Percentiles rank a stretch among this genome's conserved stretches.
These are phyloP conservation scores for Microstroma glucosiphilum DNA, from an alignment of 1,284 basidiomycete genomes.

Conservation along the genomic window DNA sequence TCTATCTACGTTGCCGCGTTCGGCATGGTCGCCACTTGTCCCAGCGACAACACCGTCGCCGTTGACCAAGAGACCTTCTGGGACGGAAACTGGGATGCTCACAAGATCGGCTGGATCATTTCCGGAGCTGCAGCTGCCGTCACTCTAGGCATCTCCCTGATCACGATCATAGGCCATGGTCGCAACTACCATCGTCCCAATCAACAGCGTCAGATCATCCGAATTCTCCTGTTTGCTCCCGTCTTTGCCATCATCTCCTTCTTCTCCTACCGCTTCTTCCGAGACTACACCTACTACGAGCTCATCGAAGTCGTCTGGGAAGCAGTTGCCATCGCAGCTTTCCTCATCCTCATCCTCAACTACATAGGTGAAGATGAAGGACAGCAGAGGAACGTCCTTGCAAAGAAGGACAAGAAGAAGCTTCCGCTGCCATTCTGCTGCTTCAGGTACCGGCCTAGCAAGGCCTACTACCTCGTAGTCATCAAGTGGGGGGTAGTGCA, in stretches of 20 bases:
- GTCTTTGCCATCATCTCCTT: slow-evolving; percentile 25
- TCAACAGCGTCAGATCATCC: slow-evolving; percentile 65
- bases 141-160: slow-evolving; percentile 16
- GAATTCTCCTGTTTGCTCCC: slow-evolving; percentile 52
- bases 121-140: slow-evolving; percentile 60
- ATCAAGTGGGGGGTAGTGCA: slow-evolving; percentile 31
- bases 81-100: slow-evolving; percentile 16
- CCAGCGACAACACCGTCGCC: slow-evolving; percentile 13
- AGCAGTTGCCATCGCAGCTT: slow-evolving; percentile 63
- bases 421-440: slow-evolving; percentile 65
- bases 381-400: slow-evolving; percentile 60
- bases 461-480: slow-evolving; percentile 28
- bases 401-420: slow-evolving; percentile 69
- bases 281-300: slow-evolving; percentile 59
- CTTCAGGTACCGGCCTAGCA: slow-evolving; percentile 22
- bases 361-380: slow-evolving; percentile 67
- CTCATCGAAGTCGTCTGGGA: slow-evolving; percentile 59
- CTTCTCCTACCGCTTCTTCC: slow-evolving; percentile 57
- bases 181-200: slow-evolving; percentile 62
- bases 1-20: too few species aligned
- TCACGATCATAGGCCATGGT: slow-evolving; percentile 57
- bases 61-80: slow-evolving; percentile 19
- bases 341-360: slow-evolving; percentile 67
- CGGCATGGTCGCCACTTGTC: slow-evolving; percentile 18
- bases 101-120: slow-evolving; percentile 64